Percentiles rank a stretch among this genome's conserved stretches.
Evolutionary conservation across 306 rosid genomes (phyloP).

Genomic region (Bauhinia variegata): DNA sequence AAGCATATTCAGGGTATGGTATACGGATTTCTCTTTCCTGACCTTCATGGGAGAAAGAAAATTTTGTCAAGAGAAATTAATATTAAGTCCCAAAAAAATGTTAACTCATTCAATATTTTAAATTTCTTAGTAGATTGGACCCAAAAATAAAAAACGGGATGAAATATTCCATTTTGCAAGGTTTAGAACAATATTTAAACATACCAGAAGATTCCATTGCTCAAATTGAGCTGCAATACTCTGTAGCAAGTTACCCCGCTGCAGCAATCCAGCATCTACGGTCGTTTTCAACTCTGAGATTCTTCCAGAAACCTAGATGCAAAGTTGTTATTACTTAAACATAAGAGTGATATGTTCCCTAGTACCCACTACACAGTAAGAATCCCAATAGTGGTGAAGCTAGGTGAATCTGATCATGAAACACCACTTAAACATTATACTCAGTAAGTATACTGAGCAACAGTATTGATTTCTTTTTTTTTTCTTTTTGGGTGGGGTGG

Average conservation of each 20-base stretch:
- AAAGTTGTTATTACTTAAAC: constrained; percentile 21
- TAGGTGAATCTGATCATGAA: constrained; percentile 22
- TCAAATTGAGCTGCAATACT: constrained; percentile 74
- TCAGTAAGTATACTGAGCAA: background rate
- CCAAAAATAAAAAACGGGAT: constrained; percentile 20
- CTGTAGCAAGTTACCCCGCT: constrained; percentile 69
- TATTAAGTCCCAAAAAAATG: constrained; percentile 31
- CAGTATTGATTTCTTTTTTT: constrained; percentile 20
- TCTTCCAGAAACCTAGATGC: constrained; percentile 74
- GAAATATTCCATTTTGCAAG: background rate
- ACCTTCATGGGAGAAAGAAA: constrained; percentile 61
- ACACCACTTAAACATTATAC: constrained; percentile 9
- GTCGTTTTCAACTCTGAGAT: constrained; percentile 82
- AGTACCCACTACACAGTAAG: background rate
- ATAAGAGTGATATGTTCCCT: constrained; percentile 10
- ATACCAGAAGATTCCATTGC: constrained; percentile 81
- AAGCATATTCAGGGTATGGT: constrained; percentile 92
- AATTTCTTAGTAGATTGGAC: background rate
- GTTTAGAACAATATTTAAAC: constrained; percentile 22
- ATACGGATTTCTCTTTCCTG: constrained; percentile 87
- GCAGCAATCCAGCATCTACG: constrained; percentile 74
- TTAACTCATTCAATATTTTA: constrained; percentile 4
- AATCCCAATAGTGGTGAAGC: too few species aligned
- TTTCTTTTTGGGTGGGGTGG: too few species aligned
- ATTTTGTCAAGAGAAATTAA: constrained; percentile 38